Base-by-base conservation (phyloP, 2,329 filamentous ascomycete species). In the Aspergillus arachidicola region DNA sequence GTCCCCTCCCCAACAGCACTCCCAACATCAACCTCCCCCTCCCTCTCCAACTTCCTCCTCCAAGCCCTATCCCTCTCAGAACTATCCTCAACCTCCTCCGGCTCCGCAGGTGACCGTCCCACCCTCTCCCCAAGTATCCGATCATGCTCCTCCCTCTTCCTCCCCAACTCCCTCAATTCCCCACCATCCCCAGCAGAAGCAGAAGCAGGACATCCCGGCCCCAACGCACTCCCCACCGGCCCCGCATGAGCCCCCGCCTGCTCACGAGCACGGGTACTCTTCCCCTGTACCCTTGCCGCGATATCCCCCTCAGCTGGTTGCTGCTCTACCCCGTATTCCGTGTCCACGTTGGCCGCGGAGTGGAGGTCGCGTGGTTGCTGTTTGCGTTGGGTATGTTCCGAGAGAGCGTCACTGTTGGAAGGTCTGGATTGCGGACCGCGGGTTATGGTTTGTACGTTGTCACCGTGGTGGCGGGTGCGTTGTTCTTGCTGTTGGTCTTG, bases 231-330 rank as follows among this genome's bases (percentile, higher is more conserved):
- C 2, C 75, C 76, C 51, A 77, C 75, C 6, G 75, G 66, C 7
- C 74, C 75, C 2, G 75, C 72, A 71, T 78, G 76, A 5, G 73
- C 74, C n/a, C 74, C 74, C 6, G 73, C 73, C 65, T 77, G 74
- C 1, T 41, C 55, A 21, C 59, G 16, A 28, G 60, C 58, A 14
- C 68, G 64, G 61, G 69, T 66, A 11, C 67, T 69, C 46, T 74
- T 73, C 0, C 65, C 66, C 41, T 72, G 41, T 3, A 78, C 76
- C 0, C 72, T 63, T 9, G 71, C 70, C 10, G 75, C 76, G 53
- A 79, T 77, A 30, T 73, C 69, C 1, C 76, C 76, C 59, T 79
- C 76, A 0, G 68, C 61, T 0, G 76, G 76, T 57, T 78, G 76
- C 56, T 76, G 69, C 60, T 79, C 76, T 4, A 78, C 71, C 0